Evolutionary conservation across 208 protist genomes (phyloP).

Genomic region (Trypanosoma avium): DNA sequence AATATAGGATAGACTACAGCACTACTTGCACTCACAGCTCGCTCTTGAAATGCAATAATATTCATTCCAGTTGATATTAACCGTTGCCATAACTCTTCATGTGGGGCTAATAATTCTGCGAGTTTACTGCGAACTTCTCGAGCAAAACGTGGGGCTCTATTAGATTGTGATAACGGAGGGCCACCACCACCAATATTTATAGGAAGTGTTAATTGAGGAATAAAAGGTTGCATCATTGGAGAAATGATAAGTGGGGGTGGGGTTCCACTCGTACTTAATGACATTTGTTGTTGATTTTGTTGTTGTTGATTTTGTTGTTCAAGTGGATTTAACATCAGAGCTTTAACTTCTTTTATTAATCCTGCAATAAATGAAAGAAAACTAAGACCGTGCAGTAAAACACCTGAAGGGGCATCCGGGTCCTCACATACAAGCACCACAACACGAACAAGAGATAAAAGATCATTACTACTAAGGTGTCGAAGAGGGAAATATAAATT

Average conservation of each 20-base stretch:
- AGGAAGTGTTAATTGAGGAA: background rate
- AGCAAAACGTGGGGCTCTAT: constrained; percentile 20
- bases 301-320: no score
- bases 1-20: constrained; percentile 80
- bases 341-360: constrained; percentile 73
- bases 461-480: constrained; percentile 52
- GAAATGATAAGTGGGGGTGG: constrained; percentile 4
- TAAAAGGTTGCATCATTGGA: constrained; percentile 7
- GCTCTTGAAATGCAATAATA: constrained; percentile 82
- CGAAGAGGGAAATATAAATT: constrained; percentile 64
- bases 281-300: no score
- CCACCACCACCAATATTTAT: background rate
- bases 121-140: constrained; percentile 46
- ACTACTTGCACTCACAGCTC: constrained; percentile 66
- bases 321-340: constrained; percentile 32
- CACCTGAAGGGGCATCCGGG: constrained; percentile 47
- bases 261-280: background rate
- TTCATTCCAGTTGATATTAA: constrained; percentile 79
- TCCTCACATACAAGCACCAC: constrained; percentile 70
- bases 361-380: constrained; percentile 79
- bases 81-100: constrained; percentile 65
- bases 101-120: constrained; percentile 60
- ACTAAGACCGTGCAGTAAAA: constrained; percentile 59
- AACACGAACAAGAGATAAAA: constrained; percentile 58
- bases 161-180: background rate